Base-by-base conservation (phyloP, 805 yeast species). In the Teunomyces stri region DNA sequence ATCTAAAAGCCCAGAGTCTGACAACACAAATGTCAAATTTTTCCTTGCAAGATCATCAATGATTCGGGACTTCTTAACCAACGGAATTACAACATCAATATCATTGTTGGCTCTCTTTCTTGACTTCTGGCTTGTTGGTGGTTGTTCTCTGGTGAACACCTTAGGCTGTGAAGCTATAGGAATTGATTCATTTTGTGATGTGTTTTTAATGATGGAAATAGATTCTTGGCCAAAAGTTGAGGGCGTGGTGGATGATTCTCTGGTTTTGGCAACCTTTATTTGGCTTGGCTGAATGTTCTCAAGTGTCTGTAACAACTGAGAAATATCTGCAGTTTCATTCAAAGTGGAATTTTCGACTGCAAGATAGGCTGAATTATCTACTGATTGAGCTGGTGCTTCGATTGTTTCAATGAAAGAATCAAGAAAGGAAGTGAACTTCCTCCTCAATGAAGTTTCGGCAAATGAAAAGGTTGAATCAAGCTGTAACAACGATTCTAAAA, bases 51-150 rank as follows among this genome's bases (percentile, higher is more conserved):
- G 18, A 1, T 35, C 29, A 18, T 52, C 52, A 20, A 52, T 6
- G 6, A 52, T 46, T 11, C 43, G 42, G 11, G 51, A 48, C 20
- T 47, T 52, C 25, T 44, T 51, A 15, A 51, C 44, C 7, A 42
- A 49, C 10, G 48, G 48, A 27, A 43, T 34, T 6, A 5, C 37
- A n/a, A 29, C 4, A 16, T 22, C 12, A n/a, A 6, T n/a, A 13
- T 37, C 28, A 15, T 13, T 7, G 25, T 22, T 37, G 4, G 11
- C 6, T 22, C 40, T 37, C 28, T 37, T 37, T n/a, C 16, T 21
- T 6, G 18, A 22, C 11, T 6, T 21, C 11, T 3, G 10, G 12
- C 9, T 12, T 18, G 2, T 21, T n/a, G 18, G 12, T 5, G 6
- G 10, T 21, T 21, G 40, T 6, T 27, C 7, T 34, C 11, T 34